These are phyloP conservation scores for Trichoderma reesei DNA, from an alignment of 495 filamentous ascomycete species.

Conservation along the genomic window DNA sequence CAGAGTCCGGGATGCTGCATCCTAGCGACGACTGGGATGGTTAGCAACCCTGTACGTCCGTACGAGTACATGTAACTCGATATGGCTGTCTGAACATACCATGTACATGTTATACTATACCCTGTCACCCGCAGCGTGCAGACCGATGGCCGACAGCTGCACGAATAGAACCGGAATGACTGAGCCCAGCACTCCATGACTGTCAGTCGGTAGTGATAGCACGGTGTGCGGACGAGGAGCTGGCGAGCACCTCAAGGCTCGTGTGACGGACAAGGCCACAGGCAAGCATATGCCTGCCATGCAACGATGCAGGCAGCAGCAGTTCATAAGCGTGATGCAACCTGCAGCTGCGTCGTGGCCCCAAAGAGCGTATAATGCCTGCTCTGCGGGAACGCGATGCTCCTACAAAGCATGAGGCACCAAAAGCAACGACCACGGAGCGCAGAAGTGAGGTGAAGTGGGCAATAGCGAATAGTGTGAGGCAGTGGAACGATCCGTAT, in stretches of 20 bases:
- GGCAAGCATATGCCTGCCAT: background rate
- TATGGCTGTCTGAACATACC: background rate
- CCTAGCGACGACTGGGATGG: background rate
- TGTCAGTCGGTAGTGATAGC: background rate
- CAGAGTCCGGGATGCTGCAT: background rate
- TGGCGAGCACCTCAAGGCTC: background rate
- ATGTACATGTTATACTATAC: too few species aligned
- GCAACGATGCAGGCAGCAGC: background rate
- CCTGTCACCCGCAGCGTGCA: background rate
- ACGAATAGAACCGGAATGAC: background rate
- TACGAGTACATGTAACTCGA: background rate
- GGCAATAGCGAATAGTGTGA: too few species aligned
- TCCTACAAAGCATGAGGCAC: background rate
- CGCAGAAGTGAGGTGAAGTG: background rate
- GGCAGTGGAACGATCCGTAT: too few species aligned
- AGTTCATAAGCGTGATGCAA: background rate
- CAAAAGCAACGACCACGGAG: background rate
- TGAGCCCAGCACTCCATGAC: too few species aligned
- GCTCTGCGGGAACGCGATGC: background rate
- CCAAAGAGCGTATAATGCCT: background rate
- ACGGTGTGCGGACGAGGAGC: background rate
- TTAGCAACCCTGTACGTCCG: background rate
- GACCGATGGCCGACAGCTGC: background rate
- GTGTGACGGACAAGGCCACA: background rate
- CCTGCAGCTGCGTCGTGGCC: background rate